Percentiles rank a stretch among this genome's conserved stretches.
Conservation (phyloP, 177 flowering plant genomes). For the Telopea speciosissima region DNA sequence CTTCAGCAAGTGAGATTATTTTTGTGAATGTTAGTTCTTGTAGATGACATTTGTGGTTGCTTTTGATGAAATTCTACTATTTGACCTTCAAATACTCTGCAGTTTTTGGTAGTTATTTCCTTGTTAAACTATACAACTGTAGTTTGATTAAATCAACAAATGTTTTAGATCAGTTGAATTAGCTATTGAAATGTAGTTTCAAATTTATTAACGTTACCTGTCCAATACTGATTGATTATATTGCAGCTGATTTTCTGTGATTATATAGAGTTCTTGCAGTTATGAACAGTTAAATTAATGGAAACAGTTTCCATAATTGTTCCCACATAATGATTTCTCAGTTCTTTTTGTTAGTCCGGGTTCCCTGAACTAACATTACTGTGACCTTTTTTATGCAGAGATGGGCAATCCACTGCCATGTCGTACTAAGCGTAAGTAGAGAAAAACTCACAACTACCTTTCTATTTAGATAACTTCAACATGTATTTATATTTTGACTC, state of each 20-base stretch:
- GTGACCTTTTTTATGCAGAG: slow-evolving; percentile 41
- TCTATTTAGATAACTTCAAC: not conserved
- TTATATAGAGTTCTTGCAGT: not conserved
- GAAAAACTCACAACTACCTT: not conserved
- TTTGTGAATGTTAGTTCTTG: not conserved
- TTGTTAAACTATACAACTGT: not conserved
- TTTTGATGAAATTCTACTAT: too few species aligned
- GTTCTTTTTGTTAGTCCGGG: not conserved
- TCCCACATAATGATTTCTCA: not conserved
- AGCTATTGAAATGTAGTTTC: not conserved
- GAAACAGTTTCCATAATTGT: not conserved
- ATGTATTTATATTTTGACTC: not conserved
- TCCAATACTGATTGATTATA: not conserved
- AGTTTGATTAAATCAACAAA: not conserved
- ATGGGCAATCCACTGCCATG: slow-evolving; percentile 50
- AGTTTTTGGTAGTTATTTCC: not conserved
- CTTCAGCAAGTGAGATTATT: slow-evolving; percentile 60
- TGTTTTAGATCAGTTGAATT: not conserved
- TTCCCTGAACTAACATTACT: not conserved
- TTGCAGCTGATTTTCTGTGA: not conserved
- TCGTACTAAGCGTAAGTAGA: slow-evolving; percentile 39
- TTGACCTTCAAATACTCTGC: too few species aligned
- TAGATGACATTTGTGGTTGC: too few species aligned
- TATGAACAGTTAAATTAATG: not conserved
- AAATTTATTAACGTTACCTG: not conserved